These are phyloP conservation scores for Termitomyces sp. DNA, from an alignment of 768 basidiomycete genomes.

Conservation along the genomic window DNA sequence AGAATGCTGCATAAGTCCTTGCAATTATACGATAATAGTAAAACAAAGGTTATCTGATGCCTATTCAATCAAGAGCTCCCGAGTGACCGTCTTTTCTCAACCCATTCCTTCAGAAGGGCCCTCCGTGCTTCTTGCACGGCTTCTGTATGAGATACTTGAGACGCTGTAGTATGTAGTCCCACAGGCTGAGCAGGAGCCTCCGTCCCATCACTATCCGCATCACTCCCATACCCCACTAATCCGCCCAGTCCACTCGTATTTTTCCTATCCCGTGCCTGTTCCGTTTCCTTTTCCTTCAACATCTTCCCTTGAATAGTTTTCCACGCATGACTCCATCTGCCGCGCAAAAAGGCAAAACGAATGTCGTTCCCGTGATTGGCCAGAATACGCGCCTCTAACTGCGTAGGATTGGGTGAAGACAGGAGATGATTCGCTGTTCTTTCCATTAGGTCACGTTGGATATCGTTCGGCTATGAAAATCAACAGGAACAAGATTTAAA, in stretches of 20 bases:
- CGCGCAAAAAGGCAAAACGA: constrained; percentile 78
- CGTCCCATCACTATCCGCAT: constrained; percentile 30
- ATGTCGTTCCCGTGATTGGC: constrained; percentile 78
- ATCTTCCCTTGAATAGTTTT: constrained; percentile 40
- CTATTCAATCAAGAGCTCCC: constrained; percentile 8
- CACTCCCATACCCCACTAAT: constrained; percentile 56
- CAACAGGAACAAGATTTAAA: background rate
- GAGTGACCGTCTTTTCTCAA: constrained; percentile 37
- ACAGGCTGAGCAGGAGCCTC: background rate
- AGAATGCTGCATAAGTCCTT: too few relatives aligned
- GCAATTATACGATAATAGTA: too few relatives aligned
- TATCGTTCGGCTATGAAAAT: constrained; percentile 47
- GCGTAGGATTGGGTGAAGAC: constrained; percentile 69
- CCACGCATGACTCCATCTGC: constrained; percentile 72
- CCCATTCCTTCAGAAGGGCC: constrained; percentile 54
- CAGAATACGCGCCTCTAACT: constrained; percentile 85
- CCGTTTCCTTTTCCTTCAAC: constrained; percentile 19
- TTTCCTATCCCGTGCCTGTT: constrained; percentile 18
- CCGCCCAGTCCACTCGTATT: constrained; percentile 35
- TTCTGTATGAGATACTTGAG: constrained; percentile 10
- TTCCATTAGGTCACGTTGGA: constrained; percentile 61
- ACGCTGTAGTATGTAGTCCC: background rate
- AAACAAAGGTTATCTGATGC: background rate
- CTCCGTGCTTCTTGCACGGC: constrained; percentile 42
- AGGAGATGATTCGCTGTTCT: constrained; percentile 68